Evolutionary conservation across 1,284 basidiomycete species (phyloP), one percentile per base, ranked within the genome.

Genomic region (Agroathelia rolfsii): DNA sequence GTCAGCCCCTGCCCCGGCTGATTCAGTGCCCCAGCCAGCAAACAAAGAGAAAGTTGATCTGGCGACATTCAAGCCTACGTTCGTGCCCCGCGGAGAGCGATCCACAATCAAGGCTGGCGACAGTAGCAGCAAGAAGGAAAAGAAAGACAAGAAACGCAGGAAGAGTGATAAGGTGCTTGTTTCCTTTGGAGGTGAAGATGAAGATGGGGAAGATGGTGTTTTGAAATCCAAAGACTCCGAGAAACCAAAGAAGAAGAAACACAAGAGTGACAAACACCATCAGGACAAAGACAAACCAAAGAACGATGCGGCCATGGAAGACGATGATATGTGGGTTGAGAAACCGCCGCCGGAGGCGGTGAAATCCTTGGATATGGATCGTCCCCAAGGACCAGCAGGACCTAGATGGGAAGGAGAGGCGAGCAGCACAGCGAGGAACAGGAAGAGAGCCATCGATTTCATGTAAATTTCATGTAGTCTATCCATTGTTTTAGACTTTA

Each of bases 11-110:
- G n/a, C n/a, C n/a, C n/a, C n/a, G n/a, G n/a, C n/a, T n/a, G n/a
- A n/a, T n/a, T n/a, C n/a, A n/a, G n/a, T n/a, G n/a, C n/a, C n/a
- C 32, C 42, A 8, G 37, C 41, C 30, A 17, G 34, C 25, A 37
- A 38, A 43, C 20, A 38, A 41, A 17, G 46, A 44, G 14, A 61
- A 62, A 14, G 62, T 83, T 5, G 76, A 85, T 46, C 39, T 72
- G 11, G 55, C 61, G 22, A 71, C 74, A 0, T 89, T 88, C 62
- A 83, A 76, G 45, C 86, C 86, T 8, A 86, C 77, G 0, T 92
- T 93, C 45, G 76, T 87, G 8, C 72, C 74, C 6, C 72, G 76
- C 2, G n/a, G n/a, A n/a, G n/a, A n/a, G n/a, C n/a, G 48, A 33
- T 34, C 47, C 13, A 59, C 61, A 39, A 45, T 51, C 29, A 59